A percentile compares a stretch with the other conserved stretches of the same genome.
These are phyloP conservation scores for Solanum peruvianum DNA, from an alignment of 257 asterid genomes.

Conservation along the genomic window DNA sequence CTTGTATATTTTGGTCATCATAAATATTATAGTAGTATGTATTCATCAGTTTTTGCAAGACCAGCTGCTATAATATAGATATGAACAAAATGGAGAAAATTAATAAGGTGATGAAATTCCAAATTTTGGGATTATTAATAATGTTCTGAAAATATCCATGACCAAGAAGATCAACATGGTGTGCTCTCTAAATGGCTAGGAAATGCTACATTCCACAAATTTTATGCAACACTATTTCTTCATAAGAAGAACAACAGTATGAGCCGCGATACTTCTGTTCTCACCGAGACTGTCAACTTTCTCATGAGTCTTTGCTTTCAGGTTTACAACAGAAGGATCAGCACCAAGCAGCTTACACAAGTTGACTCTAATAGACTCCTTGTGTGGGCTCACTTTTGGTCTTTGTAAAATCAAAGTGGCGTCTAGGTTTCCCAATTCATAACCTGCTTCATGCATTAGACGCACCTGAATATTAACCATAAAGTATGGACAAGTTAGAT, in stretches of 20 bases:
- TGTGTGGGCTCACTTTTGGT: conserved; percentile 92
- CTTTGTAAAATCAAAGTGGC: conserved; percentile 89
- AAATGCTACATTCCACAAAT: background rate
- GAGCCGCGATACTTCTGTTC: conserved; percentile 94
- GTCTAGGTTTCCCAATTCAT: conserved; percentile 80
- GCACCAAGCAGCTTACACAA: conserved; percentile 73
- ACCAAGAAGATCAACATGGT: background rate
- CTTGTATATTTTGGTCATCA: background rate
- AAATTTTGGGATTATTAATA: background rate
- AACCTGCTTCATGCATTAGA: conserved; percentile 89
- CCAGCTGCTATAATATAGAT: background rate
- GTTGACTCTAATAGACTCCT: conserved; percentile 70
- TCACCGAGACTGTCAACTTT: conserved; percentile 97
- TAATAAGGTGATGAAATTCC: background rate
- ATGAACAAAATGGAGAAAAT: background rate
- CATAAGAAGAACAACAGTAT: conserved; percentile 83
- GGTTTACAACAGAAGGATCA: conserved; percentile 69
- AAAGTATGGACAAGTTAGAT: conserved; percentile 1
- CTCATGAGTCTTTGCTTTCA: conserved; percentile 95
- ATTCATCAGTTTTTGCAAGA: background rate
- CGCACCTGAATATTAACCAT: conserved; percentile 46
- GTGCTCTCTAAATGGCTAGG: background rate
- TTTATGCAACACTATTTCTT: conserved; percentile 21
- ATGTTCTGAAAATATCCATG: background rate
- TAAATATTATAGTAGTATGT: background rate